These are phyloP conservation scores for Physaria fendleri DNA, from an alignment of 345 rosid species.

Conservation along the genomic window DNA sequence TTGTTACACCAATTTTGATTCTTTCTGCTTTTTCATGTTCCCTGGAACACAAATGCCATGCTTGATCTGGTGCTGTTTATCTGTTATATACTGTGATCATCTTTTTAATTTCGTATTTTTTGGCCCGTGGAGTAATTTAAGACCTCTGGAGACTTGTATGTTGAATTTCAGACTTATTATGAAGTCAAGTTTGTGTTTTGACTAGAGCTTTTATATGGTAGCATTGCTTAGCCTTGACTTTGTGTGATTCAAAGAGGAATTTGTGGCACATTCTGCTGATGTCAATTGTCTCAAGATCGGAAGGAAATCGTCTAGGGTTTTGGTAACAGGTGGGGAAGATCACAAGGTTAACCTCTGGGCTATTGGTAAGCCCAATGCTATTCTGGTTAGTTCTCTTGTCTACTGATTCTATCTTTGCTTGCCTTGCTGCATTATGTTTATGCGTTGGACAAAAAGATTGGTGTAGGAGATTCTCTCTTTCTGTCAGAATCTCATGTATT, in stretches of 20 bases:
- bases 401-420: slow-evolving; percentile 5
- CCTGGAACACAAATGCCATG: not conserved
- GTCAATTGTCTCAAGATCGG: slow-evolving; percentile 97
- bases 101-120: not conserved
- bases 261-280: slow-evolving; percentile 90
- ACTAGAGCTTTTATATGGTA: not conserved
- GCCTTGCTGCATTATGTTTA: slow-evolving; percentile 2
- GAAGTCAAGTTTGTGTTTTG: slow-evolving; percentile 7
- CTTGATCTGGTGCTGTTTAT: slow-evolving; percentile 29
- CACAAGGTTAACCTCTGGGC: slow-evolving; percentile 99
- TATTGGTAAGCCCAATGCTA: slow-evolving; percentile 97
- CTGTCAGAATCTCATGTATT: not conserved
- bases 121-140: slow-evolving; percentile 16
- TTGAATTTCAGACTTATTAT: slow-evolving; percentile 9
- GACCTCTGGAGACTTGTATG: slow-evolving; percentile 13
- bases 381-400: slow-evolving; percentile 70
- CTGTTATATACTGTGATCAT: not conserved
- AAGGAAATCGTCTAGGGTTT: slow-evolving; percentile 90
- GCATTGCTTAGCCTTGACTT: slow-evolving; percentile 43
- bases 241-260: slow-evolving; percentile 57
- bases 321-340: slow-evolving; percentile 98
- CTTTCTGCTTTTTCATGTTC: not conserved
- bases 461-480: not conserved
- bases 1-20: not conserved
- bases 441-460: not conserved